These are phyloP conservation scores for Helotiales sp. DNA, from an alignment of 2,329 filamentous ascomycete species.

Conservation along the genomic window DNA sequence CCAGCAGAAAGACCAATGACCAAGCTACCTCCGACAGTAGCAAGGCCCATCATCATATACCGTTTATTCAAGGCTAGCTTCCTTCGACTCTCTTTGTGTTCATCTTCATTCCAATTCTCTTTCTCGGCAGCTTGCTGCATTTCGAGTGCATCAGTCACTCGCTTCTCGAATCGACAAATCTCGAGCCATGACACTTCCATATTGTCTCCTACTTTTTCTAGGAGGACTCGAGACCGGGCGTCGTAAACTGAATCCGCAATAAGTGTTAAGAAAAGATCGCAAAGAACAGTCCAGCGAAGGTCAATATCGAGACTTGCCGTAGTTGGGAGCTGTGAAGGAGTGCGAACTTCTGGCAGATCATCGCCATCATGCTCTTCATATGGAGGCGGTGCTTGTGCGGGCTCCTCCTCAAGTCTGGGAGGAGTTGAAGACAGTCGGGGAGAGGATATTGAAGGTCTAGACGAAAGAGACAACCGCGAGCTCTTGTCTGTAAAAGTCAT, in stretches of 20 bases:
- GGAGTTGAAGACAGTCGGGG: constrained; percentile 27
- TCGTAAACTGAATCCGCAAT: constrained; percentile 97
- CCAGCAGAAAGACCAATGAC: constrained; percentile 96
- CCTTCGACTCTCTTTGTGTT: constrained; percentile 85
- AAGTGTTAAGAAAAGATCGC: constrained; percentile 92
- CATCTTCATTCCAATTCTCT: constrained; percentile 97
- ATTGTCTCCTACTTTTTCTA: constrained; percentile 81
- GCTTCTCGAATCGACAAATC: constrained; percentile 95
- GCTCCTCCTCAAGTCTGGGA: constrained; percentile 49
- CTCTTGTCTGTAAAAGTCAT: constrained; percentile 35
- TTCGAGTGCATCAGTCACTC: constrained; percentile 93
- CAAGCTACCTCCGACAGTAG: constrained; percentile 91
- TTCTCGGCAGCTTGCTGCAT: constrained; percentile 96
- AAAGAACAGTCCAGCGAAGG: constrained; percentile 94
- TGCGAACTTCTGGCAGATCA: constrained; percentile 78
- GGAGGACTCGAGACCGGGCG: constrained; percentile 78
- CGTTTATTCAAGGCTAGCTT: constrained; percentile 82
- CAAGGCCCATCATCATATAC: constrained; percentile 94
- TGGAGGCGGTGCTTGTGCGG: constrained; percentile 59
- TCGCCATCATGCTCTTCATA: constrained; percentile 69
- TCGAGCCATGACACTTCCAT: constrained; percentile 88
- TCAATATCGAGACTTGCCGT: constrained; percentile 92
- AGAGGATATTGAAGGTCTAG: constrained; percentile 34
- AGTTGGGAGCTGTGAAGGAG: constrained; percentile 79
- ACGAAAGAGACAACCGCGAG: constrained; percentile 47